Conservation (phyloP, 192 early-diverging fungal genomes). For the Backusella circina region DNA sequence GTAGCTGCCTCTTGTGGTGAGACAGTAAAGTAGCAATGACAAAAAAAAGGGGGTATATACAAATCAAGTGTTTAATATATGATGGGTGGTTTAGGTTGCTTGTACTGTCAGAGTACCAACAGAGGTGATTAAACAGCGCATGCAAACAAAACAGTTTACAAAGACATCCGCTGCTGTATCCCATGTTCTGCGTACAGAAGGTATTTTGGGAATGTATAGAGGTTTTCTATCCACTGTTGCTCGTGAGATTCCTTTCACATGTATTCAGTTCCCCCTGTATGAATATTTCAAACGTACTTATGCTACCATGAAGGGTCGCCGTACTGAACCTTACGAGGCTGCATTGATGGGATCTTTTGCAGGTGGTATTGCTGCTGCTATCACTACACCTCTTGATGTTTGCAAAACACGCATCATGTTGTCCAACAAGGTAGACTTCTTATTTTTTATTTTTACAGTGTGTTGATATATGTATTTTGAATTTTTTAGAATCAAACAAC, state of each 20-base stretch:
- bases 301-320: slow-evolving; percentile 42
- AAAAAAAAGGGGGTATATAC: not conserved
- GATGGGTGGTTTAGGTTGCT: slow-evolving; percentile 47
- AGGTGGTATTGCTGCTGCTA: slow-evolving; percentile 84
- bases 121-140: slow-evolving; percentile 92
- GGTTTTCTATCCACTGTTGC: slow-evolving; percentile 91
- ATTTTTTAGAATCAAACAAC: slow-evolving; percentile 34
- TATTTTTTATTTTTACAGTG: not conserved
- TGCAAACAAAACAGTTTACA: slow-evolving; percentile 83
- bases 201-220: slow-evolving; percentile 84
- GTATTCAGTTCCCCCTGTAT: slow-evolving; percentile 95
- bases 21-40: slow-evolving; percentile 56
- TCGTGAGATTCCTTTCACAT: slow-evolving; percentile 95
- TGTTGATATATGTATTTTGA: not conserved
- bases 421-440: slow-evolving; percentile 56
- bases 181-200: slow-evolving; percentile 65
- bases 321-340: slow-evolving; percentile 74
- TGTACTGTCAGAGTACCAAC: slow-evolving; percentile 93
- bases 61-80: not conserved
- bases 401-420: slow-evolving; percentile 97
- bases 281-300: slow-evolving; percentile 78
- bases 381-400: slow-evolving; percentile 95
- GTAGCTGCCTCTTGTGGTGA: slow-evolving; percentile 85
- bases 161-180: slow-evolving; percentile 60
- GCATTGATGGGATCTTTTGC: slow-evolving; percentile 84